These are phyloP conservation scores for Chionographis japonica DNA, from an alignment of 106 monocot species.

Conservation along the genomic window DNA sequence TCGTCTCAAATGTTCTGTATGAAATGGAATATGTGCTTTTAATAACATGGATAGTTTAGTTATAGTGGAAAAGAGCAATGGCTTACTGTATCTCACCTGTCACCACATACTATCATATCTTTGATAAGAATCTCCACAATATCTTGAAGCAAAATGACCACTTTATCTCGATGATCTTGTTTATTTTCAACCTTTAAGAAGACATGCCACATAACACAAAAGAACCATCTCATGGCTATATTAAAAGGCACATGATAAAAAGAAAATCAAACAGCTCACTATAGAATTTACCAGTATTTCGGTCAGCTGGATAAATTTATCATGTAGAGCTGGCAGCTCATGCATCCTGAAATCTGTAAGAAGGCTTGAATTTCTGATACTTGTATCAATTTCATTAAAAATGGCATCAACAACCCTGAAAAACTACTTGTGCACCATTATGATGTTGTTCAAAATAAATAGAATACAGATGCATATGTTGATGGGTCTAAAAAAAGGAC, in stretches of 20 bases:
- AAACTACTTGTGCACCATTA: slow-evolving; percentile 13
- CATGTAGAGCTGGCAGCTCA: slow-evolving; percentile 35
- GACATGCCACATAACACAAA: slow-evolving; percentile 13
- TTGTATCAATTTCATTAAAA: slow-evolving; percentile 38
- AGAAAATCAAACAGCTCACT: background rate
- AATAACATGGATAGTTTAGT: background rate
- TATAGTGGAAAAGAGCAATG: background rate
- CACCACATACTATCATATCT: slow-evolving; percentile 54
- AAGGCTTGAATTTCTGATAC: slow-evolving; percentile 39
- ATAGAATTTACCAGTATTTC: slow-evolving; percentile 46
- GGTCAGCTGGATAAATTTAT: slow-evolving; percentile 37
- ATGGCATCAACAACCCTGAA: slow-evolving; percentile 48
- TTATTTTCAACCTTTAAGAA: slow-evolving; percentile 45
- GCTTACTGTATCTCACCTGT: slow-evolving; percentile 25
- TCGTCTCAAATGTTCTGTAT: slow-evolving; percentile 47
- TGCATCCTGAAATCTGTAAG: slow-evolving; percentile 42
- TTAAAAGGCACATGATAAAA: background rate
- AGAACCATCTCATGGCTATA: background rate
- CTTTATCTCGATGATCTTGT: slow-evolving; percentile 28
- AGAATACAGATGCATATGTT: background rate
- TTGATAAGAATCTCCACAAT: slow-evolving; percentile 53
- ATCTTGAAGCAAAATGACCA: slow-evolving; percentile 70
- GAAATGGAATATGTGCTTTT: background rate
- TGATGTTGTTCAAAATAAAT: background rate
- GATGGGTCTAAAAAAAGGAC: background rate